Evolutionary conservation across 2,329 filamentous ascomycete genomes (phyloP).

Genomic region (Colletotrichum agaves): DNA sequence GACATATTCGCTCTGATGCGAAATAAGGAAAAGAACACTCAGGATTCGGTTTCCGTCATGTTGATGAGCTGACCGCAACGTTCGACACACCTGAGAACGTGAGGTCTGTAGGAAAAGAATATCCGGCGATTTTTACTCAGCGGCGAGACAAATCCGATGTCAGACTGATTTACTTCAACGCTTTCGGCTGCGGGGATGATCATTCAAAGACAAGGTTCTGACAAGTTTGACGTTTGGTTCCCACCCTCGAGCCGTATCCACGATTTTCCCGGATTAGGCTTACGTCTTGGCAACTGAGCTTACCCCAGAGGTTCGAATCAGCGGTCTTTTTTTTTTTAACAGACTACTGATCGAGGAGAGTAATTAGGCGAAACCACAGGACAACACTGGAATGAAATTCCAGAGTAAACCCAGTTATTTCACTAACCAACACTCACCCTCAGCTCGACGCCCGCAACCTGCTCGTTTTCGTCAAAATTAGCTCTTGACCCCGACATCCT

Average conservation of each 20-base stretch:
- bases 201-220: conserved; percentile 9
- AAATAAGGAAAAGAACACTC: neutral
- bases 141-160: neutral
- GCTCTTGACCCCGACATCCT: neutral
- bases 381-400: neutral
- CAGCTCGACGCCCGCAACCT: neutral
- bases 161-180: neutral
- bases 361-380: neutral
- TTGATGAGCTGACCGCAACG: neutral
- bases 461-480: conserved; percentile 1
- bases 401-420: neutral
- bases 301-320: neutral
- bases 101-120: neutral
- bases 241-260: neutral
- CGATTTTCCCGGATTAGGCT: neutral
- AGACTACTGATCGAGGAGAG: neutral
- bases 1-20: neutral
- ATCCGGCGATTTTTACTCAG: neutral
- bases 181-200: neutral
- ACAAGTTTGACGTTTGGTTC: conserved; percentile 23
- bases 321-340: neutral
- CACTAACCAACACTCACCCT: no score
- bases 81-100: neutral
- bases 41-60: neutral
- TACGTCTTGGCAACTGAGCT: neutral